Evolutionary conservation across 768 basidiomycete genomes (phyloP), one percentile per base, ranked within the genome.

Genomic region (Asterophora lycoperdoides): DNA sequence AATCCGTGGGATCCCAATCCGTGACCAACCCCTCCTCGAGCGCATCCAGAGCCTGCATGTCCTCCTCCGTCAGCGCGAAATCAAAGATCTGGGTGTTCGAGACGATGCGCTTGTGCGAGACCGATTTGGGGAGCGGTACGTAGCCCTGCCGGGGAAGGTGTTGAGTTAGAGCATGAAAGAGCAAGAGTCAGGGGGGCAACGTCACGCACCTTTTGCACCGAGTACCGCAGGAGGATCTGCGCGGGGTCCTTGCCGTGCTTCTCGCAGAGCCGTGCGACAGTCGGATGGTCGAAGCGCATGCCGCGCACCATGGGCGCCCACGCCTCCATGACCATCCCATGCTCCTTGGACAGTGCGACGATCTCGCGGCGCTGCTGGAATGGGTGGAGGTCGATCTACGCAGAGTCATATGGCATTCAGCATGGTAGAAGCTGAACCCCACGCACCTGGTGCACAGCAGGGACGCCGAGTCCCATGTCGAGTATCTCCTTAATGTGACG

Each of bases 301-400:
- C 78, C 83, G 17, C 85, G 73, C 14, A 80, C 86, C 5, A 89
- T 74, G 4, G 85, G 84, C 8, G 73, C 86, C 86, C 86, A 89
- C 5, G 85, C 86, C 72, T 87, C 79, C 8, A 89, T 70, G 8
- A 76, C 61, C 48, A 91, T 84, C 14, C 69, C 74, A 55, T 79
- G 68, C 51, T 77, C 62, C 44, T 69, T 70, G 63, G 81, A 84
- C 58, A 77, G 79, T 5, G 69, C 67, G 23, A 88, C 83, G 40
- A 86, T 78, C 40, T 82, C 78, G 15, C 66, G 69, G 36, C 81
- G 74, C 28, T 78, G 75, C 83, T 84, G 85, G 63, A 85, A 89
- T 2, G 84, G 87, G 64, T 89, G 77, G 18, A 79, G 60, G 56
- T 81, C 77, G 46, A 78, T 74, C 74, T 77, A 49, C 30, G 19